These are phyloP conservation scores for Guadua angustifolia DNA, from an alignment of 176 grass and related monocot species.

Conservation along the genomic window DNA sequence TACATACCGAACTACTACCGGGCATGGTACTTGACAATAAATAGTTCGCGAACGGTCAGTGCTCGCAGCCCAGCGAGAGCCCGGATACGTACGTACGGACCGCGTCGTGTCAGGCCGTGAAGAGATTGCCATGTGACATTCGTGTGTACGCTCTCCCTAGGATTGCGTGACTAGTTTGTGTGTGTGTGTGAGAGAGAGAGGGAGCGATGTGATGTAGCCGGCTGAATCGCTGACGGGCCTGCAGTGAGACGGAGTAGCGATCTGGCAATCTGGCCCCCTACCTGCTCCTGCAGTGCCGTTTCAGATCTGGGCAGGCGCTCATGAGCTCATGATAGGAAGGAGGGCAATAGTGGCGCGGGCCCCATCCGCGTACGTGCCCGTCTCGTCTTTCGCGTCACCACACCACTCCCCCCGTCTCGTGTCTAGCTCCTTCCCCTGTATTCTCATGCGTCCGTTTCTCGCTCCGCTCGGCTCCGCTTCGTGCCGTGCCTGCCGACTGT, in stretches of 20 bases:
- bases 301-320: constrained; percentile 36
- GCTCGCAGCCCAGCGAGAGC: constrained; percentile 24
- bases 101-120: neutral
- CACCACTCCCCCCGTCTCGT: neutral
- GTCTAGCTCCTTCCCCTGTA: too few relatives aligned
- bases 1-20: constrained; percentile 34
- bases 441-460: too few relatives aligned
- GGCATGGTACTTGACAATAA: neutral
- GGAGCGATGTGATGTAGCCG: constrained; percentile 36
- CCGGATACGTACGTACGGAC: constrained; percentile 34
- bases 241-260: constrained; percentile 35
- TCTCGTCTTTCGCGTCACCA: constrained; percentile 26
- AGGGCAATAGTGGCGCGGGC: neutral
- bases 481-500: neutral
- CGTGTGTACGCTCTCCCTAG: constrained; percentile 30
- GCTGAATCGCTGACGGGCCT: constrained; percentile 38
- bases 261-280: constrained; percentile 54
- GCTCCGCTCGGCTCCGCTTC: neutral
- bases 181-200: neutral
- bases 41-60: constrained; percentile 40
- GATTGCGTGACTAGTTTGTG: constrained; percentile 44
- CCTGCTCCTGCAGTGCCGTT: constrained; percentile 47
- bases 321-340: constrained; percentile 52
- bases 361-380: constrained; percentile 35
- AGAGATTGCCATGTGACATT: constrained; percentile 45